Conservation (phyloP, 495 filamentous ascomycete species). For the Friedmanniomyces endolithicus region DNA sequence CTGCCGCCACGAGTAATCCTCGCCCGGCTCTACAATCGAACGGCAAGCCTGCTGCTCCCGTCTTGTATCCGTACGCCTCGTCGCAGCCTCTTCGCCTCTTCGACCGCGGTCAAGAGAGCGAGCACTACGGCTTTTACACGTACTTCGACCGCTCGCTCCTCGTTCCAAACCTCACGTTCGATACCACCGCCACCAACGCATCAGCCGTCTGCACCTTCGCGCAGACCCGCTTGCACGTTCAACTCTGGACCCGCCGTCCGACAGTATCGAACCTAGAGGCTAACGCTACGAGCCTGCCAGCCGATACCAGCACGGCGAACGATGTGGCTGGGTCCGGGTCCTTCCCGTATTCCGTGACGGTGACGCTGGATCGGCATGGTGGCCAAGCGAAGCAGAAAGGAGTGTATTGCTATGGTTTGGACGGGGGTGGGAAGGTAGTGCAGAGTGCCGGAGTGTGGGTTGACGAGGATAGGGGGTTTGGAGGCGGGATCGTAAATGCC, state of each 20-base stretch:
- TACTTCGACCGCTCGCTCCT: slow-evolving; percentile 87
- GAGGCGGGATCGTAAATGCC: slow-evolving; percentile 49
- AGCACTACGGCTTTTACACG: slow-evolving; percentile 89
- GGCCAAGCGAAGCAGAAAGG: slow-evolving; percentile 49
- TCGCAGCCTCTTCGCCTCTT: slow-evolving; percentile 78
- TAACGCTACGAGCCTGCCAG: too few relatives aligned
- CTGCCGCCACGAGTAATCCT: not conserved
- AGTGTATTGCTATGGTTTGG: slow-evolving; percentile 57
- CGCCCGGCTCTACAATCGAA: slow-evolving; percentile 42
- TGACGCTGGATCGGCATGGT: slow-evolving; percentile 63
- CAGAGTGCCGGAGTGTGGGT: slow-evolving; percentile 41
- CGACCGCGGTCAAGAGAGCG: slow-evolving; percentile 61
- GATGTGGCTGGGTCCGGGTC: slow-evolving; percentile 52
- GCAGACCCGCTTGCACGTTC: slow-evolving; percentile 73
- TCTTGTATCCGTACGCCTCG: slow-evolving; percentile 51
- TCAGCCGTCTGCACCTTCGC: slow-evolving; percentile 63
- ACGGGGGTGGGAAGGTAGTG: slow-evolving; percentile 41
- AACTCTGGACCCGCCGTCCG: slow-evolving; percentile 62
- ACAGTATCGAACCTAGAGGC: not conserved
- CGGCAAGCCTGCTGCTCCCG: slow-evolving; percentile 58
- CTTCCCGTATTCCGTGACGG: slow-evolving; percentile 76
- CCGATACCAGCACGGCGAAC: slow-evolving; percentile 32
- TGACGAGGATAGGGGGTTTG: slow-evolving; percentile 45
- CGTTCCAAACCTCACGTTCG: slow-evolving; percentile 38
- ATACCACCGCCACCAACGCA: slow-evolving; percentile 35